Conservation (phyloP, 148 eudicot genomes). For the Persicaria tinctoria region DNA sequence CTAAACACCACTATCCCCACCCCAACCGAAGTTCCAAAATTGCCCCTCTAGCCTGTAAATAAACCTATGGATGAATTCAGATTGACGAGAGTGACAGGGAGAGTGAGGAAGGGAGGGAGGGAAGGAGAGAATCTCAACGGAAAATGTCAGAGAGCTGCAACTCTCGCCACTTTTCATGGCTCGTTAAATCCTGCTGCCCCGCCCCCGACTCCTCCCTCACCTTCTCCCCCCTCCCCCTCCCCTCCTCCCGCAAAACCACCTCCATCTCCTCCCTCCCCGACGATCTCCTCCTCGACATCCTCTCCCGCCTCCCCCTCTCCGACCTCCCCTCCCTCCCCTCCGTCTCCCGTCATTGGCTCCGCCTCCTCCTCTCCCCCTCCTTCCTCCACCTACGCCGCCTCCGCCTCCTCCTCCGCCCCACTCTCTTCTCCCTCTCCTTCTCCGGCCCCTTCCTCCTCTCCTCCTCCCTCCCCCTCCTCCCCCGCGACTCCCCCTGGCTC, state of each 20-base stretch:
- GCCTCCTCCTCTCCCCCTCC: constrained; percentile 41
- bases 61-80: background rate
- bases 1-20: background rate
- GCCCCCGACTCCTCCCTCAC: constrained; percentile 30
- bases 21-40: background rate
- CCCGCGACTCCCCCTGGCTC: constrained; percentile 29
- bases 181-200: constrained; percentile 72
- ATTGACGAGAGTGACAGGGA: no score
- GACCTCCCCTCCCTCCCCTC: constrained; percentile 43
- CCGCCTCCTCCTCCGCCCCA: constrained; percentile 29
- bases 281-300: constrained; percentile 57
- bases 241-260: constrained; percentile 12
- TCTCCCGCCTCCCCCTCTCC: constrained; percentile 46
- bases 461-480: constrained; percentile 19
- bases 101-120: background rate
- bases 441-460: constrained; percentile 19
- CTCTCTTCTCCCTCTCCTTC: constrained; percentile 43
- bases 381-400: constrained; percentile 47
- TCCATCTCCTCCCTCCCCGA: constrained; percentile 57
- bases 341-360: constrained; percentile 69
- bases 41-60: background rate
- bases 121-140: constrained; percentile 2
- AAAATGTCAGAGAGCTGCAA: constrained; percentile 36
- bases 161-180: constrained; percentile 72
- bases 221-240: constrained; percentile 18